Conservation (phyloP, 805 yeast species). For the Torulaspora delbrueckii region DNA sequence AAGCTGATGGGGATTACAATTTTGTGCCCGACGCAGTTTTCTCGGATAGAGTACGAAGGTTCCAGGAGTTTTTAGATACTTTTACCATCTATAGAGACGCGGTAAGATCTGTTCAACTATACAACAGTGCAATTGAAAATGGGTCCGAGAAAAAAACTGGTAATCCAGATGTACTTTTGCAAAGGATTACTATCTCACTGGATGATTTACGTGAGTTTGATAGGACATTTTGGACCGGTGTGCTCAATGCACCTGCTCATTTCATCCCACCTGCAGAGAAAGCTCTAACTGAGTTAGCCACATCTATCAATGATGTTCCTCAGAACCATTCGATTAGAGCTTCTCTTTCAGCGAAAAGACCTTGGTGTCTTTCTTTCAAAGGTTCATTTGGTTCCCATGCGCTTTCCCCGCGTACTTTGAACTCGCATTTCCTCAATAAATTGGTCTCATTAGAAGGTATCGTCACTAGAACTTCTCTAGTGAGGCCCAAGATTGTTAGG, state of each 20-base stretch:
- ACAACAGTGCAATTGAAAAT: conserved; percentile 42
- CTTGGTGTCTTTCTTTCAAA: conserved; percentile 63
- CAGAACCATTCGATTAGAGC: conserved; percentile 40
- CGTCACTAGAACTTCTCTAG: conserved; percentile 87
- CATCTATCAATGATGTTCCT: conserved; percentile 45
- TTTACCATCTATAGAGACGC: conserved; percentile 62
- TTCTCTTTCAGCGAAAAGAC: conserved; percentile 45
- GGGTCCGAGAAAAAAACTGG: conserved; percentile 12
- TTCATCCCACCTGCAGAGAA: conserved; percentile 83
- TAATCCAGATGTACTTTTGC: conserved; percentile 19
- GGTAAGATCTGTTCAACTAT: conserved; percentile 67
- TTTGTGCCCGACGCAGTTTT: conserved; percentile 45
- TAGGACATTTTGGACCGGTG: conserved; percentile 67
- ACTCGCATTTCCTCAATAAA: conserved; percentile 70
- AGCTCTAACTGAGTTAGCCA: conserved; percentile 76
- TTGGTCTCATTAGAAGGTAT: conserved; percentile 90
- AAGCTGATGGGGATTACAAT: conserved; percentile 8
- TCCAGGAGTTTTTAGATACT: conserved; percentile 78
- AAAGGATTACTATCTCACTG: conserved; percentile 64
- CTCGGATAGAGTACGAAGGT: conserved; percentile 80
- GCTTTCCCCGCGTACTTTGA: conserved; percentile 81
- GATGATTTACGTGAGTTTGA: conserved; percentile 89
- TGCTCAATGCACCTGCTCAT: conserved; percentile 73
- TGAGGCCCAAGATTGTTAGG: conserved; percentile 84
- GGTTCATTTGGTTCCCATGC: conserved; percentile 90